Evolutionary conservation across 345 rosid species (phyloP), one percentile per base, ranked within the genome.

Genomic region (Eucalyptus pauciflora): DNA sequence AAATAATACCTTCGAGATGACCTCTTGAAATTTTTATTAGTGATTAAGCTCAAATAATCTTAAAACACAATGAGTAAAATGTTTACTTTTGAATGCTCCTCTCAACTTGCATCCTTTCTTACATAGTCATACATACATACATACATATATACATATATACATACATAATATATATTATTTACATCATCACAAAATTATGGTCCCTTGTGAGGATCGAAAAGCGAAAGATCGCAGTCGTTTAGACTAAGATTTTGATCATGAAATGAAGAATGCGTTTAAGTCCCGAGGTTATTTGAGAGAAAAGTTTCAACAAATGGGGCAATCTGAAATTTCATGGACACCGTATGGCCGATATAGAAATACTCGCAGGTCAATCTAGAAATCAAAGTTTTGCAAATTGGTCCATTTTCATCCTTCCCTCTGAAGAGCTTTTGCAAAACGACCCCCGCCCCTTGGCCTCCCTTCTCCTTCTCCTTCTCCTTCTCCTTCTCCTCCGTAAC

Each of bases 401-500:
- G 83, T 37, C 48, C 83, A 37, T 37, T 37, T 20, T 37, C 27
- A 14, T 20, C 5, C 83, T 22, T 6, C 83, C 1, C 81, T 33
- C 3, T 33, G 3, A 71, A 17, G 7, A 37, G 43, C 48, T 29
- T 76, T 18, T 76, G 85, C 85, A 20, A 22, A 22, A 24, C 16
- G 15, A 41, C 48, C 83, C 48, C 48, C 8, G 2, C 5, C 48
- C 29, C 85, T 6, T 1, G 29, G 83, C 83, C 15, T 0, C 4
- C 17, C 24, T 3, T 4, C 80, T 5, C 3, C 80, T 12, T 4
- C 79, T 33, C 3, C 80, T 7, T 0, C 31, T 27, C 7, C 83
- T 3, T 2, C 13, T 15, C 4, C 24, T 10, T 3, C 4, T 37
- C 41, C 41, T n/a, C n/a, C n/a, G n/a, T n/a, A n/a, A n/a, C n/a